Conservation (phyloP, 371 early-diverging fungal genomes). For the Chytridium lagenaria region DNA sequence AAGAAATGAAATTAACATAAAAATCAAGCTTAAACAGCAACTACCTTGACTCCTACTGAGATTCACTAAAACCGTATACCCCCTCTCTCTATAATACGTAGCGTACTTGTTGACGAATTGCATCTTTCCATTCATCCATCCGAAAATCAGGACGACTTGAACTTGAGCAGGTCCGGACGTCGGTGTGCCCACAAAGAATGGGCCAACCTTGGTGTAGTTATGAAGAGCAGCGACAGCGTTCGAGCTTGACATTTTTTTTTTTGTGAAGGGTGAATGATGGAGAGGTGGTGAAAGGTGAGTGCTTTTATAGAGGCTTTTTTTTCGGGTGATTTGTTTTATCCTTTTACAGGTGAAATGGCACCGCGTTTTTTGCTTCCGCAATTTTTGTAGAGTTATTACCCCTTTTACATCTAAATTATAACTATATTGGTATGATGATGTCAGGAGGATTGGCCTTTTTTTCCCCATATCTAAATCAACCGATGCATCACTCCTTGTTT, state of each 20-base stretch:
- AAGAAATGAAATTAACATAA: background rate
- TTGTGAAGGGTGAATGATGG: too few relatives aligned
- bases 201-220: background rate
- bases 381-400: too few relatives aligned
- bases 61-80: constrained; percentile 4
- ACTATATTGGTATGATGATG: too few relatives aligned
- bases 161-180: background rate
- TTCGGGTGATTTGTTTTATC: too few relatives aligned
- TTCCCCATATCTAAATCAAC: too few relatives aligned
- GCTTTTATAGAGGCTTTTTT: too few relatives aligned
- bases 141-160: constrained; percentile 20
- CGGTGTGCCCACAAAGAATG: background rate
- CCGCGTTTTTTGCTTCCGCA: too few relatives aligned
- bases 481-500: too few relatives aligned
- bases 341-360: too few relatives aligned
- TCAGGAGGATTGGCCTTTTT: too few relatives aligned
- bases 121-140: constrained; percentile 23
- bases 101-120: constrained; percentile 28
- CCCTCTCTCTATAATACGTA: constrained; percentile 7
- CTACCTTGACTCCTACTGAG: background rate
- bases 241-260: background rate
- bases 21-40: background rate
- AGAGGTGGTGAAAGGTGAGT: too few relatives aligned
- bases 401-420: too few relatives aligned
- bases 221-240: background rate